Percentiles rank a stretch among this genome's conserved stretches.
Conservation (phyloP, 2,329 filamentous ascomycete genomes). For the Diatrype stigma region DNA sequence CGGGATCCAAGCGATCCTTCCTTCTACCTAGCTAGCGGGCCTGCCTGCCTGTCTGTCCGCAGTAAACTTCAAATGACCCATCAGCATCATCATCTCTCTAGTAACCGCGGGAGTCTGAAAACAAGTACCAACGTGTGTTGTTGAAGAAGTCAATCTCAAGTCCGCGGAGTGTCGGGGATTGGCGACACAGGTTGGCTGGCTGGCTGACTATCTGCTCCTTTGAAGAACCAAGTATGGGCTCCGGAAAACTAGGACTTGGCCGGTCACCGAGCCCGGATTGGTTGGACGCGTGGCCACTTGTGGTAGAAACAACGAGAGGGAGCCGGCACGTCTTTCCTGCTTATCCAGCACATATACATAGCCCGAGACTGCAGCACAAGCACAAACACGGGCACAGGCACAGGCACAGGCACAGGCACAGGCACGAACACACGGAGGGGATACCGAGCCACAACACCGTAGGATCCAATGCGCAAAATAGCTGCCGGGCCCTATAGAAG, state of each 20-base stretch:
- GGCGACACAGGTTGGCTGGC: neutral
- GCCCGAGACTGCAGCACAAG: neutral
- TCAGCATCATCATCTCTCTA: neutral
- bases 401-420: no score
- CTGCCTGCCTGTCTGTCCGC: no score
- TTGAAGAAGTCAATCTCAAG: neutral
- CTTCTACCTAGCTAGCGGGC: no score
- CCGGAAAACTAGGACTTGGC: neutral
- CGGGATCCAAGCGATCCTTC: neutral
- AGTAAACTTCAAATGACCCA: neutral
- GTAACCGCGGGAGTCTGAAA: neutral
- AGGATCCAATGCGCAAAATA: neutral
- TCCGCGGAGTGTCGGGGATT: neutral
- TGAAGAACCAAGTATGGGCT: neutral
- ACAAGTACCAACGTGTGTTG: neutral
- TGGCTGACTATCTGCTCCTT: neutral
- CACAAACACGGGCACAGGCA: neutral
- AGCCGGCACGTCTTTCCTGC: neutral
- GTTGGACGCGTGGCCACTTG: neutral
- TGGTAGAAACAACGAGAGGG: neutral
- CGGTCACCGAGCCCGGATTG: neutral
- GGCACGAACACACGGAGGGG: neutral
- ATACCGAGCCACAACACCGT: neutral
- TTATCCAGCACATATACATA: conserved; percentile 1
- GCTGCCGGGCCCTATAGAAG: neutral